Base-by-base conservation (phyloP, 208 protist genomes). In the Histomonas meleagridis region DNA sequence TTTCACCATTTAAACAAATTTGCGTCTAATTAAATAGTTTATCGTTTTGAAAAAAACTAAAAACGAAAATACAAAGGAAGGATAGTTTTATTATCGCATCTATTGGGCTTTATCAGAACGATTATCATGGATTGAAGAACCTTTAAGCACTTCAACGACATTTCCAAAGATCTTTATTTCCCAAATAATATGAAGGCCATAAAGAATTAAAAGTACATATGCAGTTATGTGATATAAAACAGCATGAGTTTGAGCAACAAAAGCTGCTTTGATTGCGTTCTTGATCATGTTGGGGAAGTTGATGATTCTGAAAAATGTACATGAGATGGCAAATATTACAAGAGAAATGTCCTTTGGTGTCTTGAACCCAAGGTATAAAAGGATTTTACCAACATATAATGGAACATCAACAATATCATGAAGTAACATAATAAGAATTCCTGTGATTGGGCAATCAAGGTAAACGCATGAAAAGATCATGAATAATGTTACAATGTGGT, bases 381-480 rank as follows among this genome's bases (percentile, higher is more conserved):
- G 55, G 18, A 86, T 55, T 55, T 86, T 86, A 12, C 76, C 76
- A 5, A 48, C 23, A 57, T 86, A 86, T 26, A 86, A 55, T 86
- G 76, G 76, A 57, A 86, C 76, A 86, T 86, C 76, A 86, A 86
- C 76, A n/a, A 86, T 26, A 28, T 86, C 76, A 35, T 86, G 76
- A 28, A 86, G 43, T 3, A 86, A 23, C 76, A 86, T 86, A 26
- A 86, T 55, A 38, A 9, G 32, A 12, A 55, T 26, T 18, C 76
- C 43, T n/a, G 55, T 28, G 55, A 49, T 46, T 32, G 40, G 76
- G 5, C 5, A 26, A 18, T 38, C 1, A 26, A 86, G 40, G 32
- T 40, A 32, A n/a, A 86, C 38, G 38, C 40, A 55, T n/a, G 14
- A 14, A 38, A 86, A 86, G 1, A 86, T 46, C 12, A 86, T 14